Percentiles rank a stretch among this genome's conserved stretches.
Evolutionary conservation across 116 monocot species (phyloP).

Genomic region (Dioscorea cayenensis): DNA sequence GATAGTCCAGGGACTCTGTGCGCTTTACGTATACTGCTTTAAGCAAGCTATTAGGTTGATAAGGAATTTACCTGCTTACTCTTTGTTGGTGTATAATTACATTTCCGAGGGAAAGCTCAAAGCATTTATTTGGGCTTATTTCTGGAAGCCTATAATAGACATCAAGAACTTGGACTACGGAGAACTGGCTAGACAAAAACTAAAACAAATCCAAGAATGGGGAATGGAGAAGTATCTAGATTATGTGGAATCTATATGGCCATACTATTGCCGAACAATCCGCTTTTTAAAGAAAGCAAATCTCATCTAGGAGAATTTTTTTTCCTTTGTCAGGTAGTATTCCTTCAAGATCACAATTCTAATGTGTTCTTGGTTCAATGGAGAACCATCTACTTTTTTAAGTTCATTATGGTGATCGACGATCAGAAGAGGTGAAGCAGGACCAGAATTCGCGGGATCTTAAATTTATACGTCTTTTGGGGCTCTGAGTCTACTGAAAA

Average conservation of each 20-base stretch:
- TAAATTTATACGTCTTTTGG: too few relatives aligned
- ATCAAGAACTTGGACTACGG: slow-evolving; percentile 44
- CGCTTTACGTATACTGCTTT: slow-evolving; percentile 49
- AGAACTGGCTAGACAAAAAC: slow-evolving; percentile 21
- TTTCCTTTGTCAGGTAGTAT: not conserved
- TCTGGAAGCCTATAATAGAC: slow-evolving; percentile 44
- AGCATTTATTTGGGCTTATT: slow-evolving; percentile 11
- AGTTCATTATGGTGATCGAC: not conserved
- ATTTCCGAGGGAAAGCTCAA: slow-evolving; percentile 48
- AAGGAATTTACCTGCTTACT: slow-evolving; percentile 38
- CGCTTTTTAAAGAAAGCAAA: slow-evolving; percentile 78
- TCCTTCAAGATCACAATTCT: not conserved
- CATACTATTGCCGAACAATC: slow-evolving; percentile 76
- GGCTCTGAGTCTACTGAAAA: not conserved
- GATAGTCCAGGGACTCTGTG: slow-evolving; percentile 40
- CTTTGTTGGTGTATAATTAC: slow-evolving; percentile 19
- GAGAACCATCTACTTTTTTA: not conserved
- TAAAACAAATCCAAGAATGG: slow-evolving; percentile 47
- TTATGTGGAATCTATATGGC: slow-evolving; percentile 79
- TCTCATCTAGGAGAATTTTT: slow-evolving; percentile 35
- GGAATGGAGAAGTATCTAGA: slow-evolving; percentile 57
- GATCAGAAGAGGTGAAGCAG: not conserved
- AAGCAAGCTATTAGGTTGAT: slow-evolving; percentile 28
- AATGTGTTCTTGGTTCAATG: not conserved
- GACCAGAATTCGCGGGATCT: not conserved